phyloP scores from a whole-genome alignment of 2,329 filamentous ascomycete genomes.

The Triangularia verruculosa region DNA sequence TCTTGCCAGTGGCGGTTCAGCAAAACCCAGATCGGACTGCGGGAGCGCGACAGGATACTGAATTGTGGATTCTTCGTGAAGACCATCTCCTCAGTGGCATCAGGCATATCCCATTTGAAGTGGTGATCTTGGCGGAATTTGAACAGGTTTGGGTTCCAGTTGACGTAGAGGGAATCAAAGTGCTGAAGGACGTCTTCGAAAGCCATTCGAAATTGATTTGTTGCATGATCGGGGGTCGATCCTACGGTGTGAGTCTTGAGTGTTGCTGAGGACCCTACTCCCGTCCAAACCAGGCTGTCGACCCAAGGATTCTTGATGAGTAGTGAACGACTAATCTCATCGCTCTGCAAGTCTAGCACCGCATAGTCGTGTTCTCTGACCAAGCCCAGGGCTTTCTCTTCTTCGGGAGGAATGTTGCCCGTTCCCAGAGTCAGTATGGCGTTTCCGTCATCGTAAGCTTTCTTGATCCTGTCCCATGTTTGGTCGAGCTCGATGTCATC shows the following conservation, averaged over 20 bases:
- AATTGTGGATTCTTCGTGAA: slow-evolving; percentile 70
- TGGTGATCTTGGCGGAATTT: slow-evolving; percentile 80
- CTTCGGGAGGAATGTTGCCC: slow-evolving; percentile 70
- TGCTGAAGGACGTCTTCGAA: slow-evolving; percentile 84
- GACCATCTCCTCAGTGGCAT: slow-evolving; percentile 48
- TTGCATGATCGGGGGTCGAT: slow-evolving; percentile 36
- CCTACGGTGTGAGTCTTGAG: slow-evolving; percentile 30
- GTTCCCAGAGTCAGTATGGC: slow-evolving; percentile 89
- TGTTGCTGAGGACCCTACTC: slow-evolving; percentile 40
- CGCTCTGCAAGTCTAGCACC: slow-evolving; percentile 70
- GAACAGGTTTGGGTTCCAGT: slow-evolving; percentile 92
- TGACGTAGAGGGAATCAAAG: slow-evolving; percentile 94
- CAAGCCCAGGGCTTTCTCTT: slow-evolving; percentile 77
- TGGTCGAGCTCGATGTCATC: slow-evolving; percentile 74
- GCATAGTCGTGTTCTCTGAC: slow-evolving; percentile 93
- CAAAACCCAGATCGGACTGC: slow-evolving; percentile 75
- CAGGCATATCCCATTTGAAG: slow-evolving; percentile 71
- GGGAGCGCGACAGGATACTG: slow-evolving; percentile 56
- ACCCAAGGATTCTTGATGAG: slow-evolving; percentile 97
- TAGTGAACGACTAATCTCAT: slow-evolving; percentile 61
- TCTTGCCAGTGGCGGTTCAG: slow-evolving; percentile 83
- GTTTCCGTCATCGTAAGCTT: slow-evolving; percentile 72
- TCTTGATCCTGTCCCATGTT: slow-evolving; percentile 74
- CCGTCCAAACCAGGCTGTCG: slow-evolving; percentile 72
- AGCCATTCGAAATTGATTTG: slow-evolving; percentile 92